phyloP scores from a whole-genome alignment of 306 rosid species.

The Vigna nakashimae region DNA sequence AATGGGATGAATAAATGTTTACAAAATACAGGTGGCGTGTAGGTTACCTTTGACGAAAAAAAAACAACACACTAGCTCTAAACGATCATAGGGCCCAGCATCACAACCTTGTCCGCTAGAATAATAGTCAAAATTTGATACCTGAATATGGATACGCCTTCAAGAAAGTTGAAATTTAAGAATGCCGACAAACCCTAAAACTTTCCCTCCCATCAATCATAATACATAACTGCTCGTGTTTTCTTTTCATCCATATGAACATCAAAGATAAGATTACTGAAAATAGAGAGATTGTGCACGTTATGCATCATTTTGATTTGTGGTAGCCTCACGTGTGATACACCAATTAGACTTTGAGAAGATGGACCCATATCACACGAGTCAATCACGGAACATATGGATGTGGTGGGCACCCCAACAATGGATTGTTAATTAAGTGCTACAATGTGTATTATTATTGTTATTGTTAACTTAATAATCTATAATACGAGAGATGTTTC shows the following conservation, averaged over 20 bases:
- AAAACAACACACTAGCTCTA: conserved; percentile 21
- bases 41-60: conserved; percentile 11
- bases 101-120: conserved; percentile 53
- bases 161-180: conserved; percentile 32
- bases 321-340: conserved; percentile 56
- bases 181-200: conserved; percentile 52
- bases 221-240: conserved; percentile 44
- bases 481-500: conserved; percentile 24
- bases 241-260: conserved; percentile 30
- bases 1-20: background rate
- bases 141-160: conserved; percentile 47
- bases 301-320: conserved; percentile 37
- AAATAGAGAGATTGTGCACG: conserved; percentile 14
- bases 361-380: conserved; percentile 44
- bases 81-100: conserved; percentile 47
- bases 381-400: conserved; percentile 68
- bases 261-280: conserved; percentile 11
- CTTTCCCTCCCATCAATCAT: conserved; percentile 46
- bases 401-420: conserved; percentile 44
- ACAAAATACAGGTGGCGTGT: conserved; percentile 12
- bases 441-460: background rate
- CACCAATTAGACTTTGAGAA: conserved; percentile 33
- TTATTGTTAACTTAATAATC: conserved; percentile 21
- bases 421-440: too few species aligned
- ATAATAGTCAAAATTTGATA: conserved; percentile 32